These are phyloP conservation scores for Sonneratia caseolaris DNA, from an alignment of 345 rosid genomes.

Conservation along the genomic window DNA sequence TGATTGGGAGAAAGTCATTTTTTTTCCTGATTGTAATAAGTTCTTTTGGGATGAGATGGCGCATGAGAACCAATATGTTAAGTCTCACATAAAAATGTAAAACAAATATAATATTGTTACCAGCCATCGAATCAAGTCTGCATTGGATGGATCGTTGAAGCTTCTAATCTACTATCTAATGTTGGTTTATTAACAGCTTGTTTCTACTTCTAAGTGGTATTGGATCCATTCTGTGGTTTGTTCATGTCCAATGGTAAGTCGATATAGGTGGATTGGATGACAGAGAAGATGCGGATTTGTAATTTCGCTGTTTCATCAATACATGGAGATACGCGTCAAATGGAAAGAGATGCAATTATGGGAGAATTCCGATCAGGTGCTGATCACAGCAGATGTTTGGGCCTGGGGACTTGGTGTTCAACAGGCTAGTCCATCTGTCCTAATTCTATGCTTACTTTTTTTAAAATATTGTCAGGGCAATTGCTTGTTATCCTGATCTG, in stretches of 20 bases:
- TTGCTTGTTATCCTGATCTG: background rate
- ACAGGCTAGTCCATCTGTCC: conserved; percentile 42
- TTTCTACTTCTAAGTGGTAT: no score
- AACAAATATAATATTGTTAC: no score
- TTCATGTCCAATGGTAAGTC: no score
- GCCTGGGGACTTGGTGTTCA: conserved; percentile 97
- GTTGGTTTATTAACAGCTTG: no score
- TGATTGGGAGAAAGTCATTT: no score
- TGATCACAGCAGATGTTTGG: conserved; percentile 97
- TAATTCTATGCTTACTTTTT: no score
- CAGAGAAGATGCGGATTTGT: conserved; percentile 85
- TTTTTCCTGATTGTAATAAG: background rate
- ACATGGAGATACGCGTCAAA: conserved; percentile 99
- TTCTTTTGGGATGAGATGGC: background rate
- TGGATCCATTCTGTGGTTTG: no score
- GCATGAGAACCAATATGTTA: background rate
- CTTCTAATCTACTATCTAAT: no score
- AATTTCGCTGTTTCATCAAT: conserved; percentile 93
- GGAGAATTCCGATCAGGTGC: conserved; percentile 64
- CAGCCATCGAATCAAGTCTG: no score
- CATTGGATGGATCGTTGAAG: no score
- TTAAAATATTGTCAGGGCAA: background rate
- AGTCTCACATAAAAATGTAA: background rate
- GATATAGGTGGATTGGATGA: conserved; percentile 88
- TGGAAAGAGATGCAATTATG: conserved; percentile 92